Evolutionary conservation across 768 basidiomycete species (phyloP).

Genomic region (Candolleomyces aberdarensis): DNA sequence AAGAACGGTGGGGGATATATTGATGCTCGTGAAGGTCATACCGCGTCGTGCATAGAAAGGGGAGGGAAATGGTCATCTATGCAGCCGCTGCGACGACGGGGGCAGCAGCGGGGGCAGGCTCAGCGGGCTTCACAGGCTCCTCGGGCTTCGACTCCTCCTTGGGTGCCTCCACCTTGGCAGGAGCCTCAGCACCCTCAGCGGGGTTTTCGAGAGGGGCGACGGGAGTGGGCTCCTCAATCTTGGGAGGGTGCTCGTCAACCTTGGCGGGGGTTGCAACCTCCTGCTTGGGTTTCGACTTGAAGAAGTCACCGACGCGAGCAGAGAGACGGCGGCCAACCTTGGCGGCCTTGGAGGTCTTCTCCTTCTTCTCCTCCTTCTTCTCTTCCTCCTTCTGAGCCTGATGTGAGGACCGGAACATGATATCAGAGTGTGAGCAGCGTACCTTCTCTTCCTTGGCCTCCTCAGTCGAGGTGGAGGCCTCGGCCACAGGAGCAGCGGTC

Average conservation of each 20-base stretch:
- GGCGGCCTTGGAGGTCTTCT: slow-evolving; percentile 43
- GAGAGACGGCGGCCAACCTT: slow-evolving; percentile 86
- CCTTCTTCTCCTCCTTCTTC: slow-evolving; percentile 45
- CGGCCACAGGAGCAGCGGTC: slow-evolving; percentile 36
- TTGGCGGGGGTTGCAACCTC: slow-evolving; percentile 70
- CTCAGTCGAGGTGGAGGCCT: slow-evolving; percentile 44
- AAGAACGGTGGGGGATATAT: slow-evolving; percentile 21
- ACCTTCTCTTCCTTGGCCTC: slow-evolving; percentile 66
- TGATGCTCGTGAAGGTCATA: slow-evolving; percentile 45
- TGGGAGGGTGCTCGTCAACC: slow-evolving; percentile 86
- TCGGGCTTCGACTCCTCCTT: slow-evolving; percentile 35
- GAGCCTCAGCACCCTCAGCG: slow-evolving; percentile 45
- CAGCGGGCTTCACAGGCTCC: slow-evolving; percentile 30
- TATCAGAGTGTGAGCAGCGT: background rate
- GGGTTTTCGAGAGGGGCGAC: slow-evolving; percentile 85
- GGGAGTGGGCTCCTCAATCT: slow-evolving; percentile 79
- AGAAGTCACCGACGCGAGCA: slow-evolving; percentile 76
- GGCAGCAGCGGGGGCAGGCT: slow-evolving; percentile 66
- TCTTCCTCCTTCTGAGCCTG: slow-evolving; percentile 41
- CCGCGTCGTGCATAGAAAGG: slow-evolving; percentile 20
- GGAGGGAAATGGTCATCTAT: slow-evolving; percentile 44
- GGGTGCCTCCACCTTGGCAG: slow-evolving; percentile 20
- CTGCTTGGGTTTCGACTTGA: slow-evolving; percentile 69
- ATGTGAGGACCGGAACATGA: background rate
- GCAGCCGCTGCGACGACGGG: slow-evolving; percentile 79